Evolutionary conservation across 768 basidiomycete genomes (phyloP).

Genomic region (Coprinopsis marcescibilis): DNA sequence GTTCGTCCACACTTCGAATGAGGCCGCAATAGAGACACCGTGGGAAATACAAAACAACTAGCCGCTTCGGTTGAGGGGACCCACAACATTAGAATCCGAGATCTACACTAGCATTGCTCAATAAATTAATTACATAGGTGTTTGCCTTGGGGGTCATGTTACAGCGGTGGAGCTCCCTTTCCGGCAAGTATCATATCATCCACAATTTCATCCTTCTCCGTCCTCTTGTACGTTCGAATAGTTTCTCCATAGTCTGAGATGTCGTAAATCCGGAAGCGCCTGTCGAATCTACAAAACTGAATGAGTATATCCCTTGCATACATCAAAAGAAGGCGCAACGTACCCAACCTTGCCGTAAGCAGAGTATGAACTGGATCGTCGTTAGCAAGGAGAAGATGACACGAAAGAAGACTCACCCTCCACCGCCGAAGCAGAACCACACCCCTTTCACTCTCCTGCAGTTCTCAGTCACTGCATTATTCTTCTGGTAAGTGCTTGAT

Average conservation of each 20-base stretch:
- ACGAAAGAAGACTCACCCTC: conserved; percentile 47
- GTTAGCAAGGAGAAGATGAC: neutral
- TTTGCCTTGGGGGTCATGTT: neutral
- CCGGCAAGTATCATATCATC: conserved; percentile 55
- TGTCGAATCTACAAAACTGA: conserved; percentile 60
- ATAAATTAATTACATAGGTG: neutral
- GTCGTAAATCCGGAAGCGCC: conserved; percentile 85
- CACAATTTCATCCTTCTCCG: conserved; percentile 61
- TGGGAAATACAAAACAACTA: no score
- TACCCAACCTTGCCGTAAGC: conserved; percentile 77
- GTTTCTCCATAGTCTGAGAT: conserved; percentile 89
- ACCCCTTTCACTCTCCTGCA: conserved; percentile 80
- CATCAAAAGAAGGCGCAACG: conserved; percentile 16
- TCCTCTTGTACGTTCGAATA: conserved; percentile 81
- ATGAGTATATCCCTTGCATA: conserved; percentile 7
- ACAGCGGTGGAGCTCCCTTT: conserved; percentile 10
- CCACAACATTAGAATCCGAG: no score
- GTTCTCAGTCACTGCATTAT: conserved; percentile 72
- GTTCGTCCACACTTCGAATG: no score
- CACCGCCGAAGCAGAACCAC: conserved; percentile 90
- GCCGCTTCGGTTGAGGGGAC: no score
- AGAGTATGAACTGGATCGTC: conserved; percentile 58
- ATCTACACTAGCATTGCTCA: no score
- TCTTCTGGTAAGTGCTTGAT: neutral
- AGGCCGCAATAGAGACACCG: neutral